These are phyloP conservation scores for Cucumis variabilis DNA, from an alignment of 331 rosid genomes.

Conservation along the genomic window DNA sequence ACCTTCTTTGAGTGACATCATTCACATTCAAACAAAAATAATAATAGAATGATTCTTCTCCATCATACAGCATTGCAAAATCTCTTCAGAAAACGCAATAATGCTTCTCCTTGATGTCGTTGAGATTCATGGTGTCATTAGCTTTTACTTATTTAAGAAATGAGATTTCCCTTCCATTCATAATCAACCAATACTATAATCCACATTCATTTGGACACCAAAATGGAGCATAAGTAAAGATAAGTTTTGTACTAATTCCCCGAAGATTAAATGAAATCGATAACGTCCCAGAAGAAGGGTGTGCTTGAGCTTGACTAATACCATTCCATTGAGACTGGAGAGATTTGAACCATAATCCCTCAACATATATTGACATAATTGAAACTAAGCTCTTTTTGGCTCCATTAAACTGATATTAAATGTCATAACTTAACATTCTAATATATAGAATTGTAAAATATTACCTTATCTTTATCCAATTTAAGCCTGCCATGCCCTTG, in stretches of 20 bases:
- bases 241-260: background rate
- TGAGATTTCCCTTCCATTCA: background rate
- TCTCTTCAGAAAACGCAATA: too few relatives aligned
- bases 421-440: background rate
- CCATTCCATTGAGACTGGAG: constrained; percentile 60
- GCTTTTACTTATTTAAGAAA: background rate
- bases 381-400: too few relatives aligned
- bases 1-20: too few relatives aligned
- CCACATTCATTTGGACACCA: background rate
- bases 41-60: too few relatives aligned
- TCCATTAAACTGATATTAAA: constrained; percentile 22
- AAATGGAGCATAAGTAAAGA: background rate
- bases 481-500: constrained; percentile 78
- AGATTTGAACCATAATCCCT: too few relatives aligned
- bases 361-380: too few relatives aligned
- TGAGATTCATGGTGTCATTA: constrained; percentile 96
- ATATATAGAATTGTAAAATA: constrained; percentile 17
- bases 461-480: constrained; percentile 91
- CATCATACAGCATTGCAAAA: too few relatives aligned
- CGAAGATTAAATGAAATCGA: background rate
- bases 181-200: background rate
- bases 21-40: too few relatives aligned
- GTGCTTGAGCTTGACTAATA: constrained; percentile 37
- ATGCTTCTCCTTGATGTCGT: constrained; percentile 74
- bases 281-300: background rate